phyloP scores from a whole-genome alignment of 2,329 filamentous ascomycete genomes.

The Epichloe sylvatica region DNA sequence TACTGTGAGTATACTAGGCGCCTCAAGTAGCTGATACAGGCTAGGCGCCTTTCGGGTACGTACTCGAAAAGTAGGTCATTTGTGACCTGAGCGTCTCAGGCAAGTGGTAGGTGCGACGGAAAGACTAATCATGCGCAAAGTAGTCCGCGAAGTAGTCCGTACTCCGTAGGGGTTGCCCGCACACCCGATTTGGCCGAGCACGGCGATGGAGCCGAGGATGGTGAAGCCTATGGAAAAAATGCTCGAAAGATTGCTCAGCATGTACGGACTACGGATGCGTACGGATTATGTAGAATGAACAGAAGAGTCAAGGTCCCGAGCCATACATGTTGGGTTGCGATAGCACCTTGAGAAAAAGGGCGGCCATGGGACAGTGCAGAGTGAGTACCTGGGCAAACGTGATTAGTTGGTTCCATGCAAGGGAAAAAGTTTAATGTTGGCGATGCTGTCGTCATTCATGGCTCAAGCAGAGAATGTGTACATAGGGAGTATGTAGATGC shows the following conservation, averaged over 20 bases:
- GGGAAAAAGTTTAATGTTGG: slow-evolving; percentile 4
- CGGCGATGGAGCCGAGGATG: not conserved
- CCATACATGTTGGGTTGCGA: not conserved
- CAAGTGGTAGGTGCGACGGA: slow-evolving; percentile 2
- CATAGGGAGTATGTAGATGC: too few relatives aligned
- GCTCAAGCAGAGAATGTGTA: not conserved
- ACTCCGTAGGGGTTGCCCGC: not conserved
- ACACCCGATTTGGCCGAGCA: not conserved
- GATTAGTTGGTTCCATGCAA: not conserved
- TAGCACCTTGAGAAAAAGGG: too few relatives aligned
- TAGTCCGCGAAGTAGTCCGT: not conserved
- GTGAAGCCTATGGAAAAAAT: too few relatives aligned
- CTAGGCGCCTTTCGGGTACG: not conserved
- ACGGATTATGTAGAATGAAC: too few relatives aligned
- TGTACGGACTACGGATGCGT: too few relatives aligned
- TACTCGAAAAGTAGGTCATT: not conserved
- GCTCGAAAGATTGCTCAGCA: too few relatives aligned
- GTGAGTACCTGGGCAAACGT: not conserved
- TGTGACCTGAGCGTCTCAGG: not conserved
- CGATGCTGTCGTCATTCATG: slow-evolving; percentile 2
- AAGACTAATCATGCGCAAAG: not conserved
- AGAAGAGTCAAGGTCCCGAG: too few relatives aligned
- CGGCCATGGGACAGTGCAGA: not conserved
- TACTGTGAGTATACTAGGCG: not conserved
- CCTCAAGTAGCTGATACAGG: not conserved